Percentiles rank a stretch among this genome's conserved stretches.
Conservation (phyloP, 2,329 filamentous ascomycete genomes). For the Pseudogymnoascus sp. region DNA sequence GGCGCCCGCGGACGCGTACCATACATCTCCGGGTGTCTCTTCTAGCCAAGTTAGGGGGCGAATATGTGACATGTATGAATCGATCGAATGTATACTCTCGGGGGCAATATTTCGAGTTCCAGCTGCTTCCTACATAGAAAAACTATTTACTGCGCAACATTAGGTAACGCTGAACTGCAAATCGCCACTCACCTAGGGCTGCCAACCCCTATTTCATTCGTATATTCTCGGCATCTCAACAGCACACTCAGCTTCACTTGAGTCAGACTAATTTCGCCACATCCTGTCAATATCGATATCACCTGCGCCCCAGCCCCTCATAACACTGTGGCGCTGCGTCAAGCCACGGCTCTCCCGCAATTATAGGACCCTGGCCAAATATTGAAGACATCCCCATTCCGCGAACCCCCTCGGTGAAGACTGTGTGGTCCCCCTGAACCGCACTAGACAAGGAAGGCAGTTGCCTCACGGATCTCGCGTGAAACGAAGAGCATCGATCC, state of each 20-base stretch:
- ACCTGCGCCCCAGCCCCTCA: neutral
- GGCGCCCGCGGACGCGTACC: neutral
- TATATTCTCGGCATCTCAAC: neutral
- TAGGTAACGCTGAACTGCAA: neutral
- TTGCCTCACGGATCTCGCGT: neutral
- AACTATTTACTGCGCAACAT: no score
- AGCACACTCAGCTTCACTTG: neutral
- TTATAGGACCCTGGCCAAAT: neutral
- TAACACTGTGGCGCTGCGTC: neutral
- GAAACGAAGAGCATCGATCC: neutral
- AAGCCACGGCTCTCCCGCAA: neutral
- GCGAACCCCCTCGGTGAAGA: neutral
- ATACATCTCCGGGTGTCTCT: neutral
- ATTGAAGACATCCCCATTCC: neutral
- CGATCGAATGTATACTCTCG: neutral
- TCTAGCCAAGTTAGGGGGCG: neutral
- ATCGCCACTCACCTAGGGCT: neutral
- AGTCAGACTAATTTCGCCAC: neutral
- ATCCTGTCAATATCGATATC: neutral
- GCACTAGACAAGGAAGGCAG: neutral
- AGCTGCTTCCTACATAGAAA: neutral
- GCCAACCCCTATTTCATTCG: neutral
- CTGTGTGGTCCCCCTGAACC: neutral
- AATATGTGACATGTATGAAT: neutral
- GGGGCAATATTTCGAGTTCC: neutral